Base-by-base conservation (phyloP, 495 filamentous ascomycete species). In the Aspergillus ostianus region DNA sequence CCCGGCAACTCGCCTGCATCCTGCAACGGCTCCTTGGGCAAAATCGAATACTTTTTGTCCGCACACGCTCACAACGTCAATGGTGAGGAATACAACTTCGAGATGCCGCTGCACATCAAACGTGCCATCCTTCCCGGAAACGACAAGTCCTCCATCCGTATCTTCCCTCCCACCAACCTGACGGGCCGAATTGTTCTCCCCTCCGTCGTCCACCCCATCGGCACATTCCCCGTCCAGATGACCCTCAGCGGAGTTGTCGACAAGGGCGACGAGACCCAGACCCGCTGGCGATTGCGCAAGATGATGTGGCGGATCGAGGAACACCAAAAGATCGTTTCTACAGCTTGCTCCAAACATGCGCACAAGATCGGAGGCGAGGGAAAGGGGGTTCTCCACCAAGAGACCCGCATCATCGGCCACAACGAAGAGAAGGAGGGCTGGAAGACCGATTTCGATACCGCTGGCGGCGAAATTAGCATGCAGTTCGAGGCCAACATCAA, bases 81-180 rank as follows among this genome's bases (percentile, higher is more conserved):
- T 29, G 82, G 86, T 48, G 87, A 91, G 32, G 79, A 82, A 55
- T 82, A 93, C 65, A 87, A 77, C 60, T 77, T 89, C 64, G 76
- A 84, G 21, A 84, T 85, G 57, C 77, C 80, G 4, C 74, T 96
- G 51, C 79, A 86, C 47, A 79, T 96, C 61, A 84, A 86, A 71
- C 91, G 94, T 51, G 87, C 92, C 19, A 80, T 97, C 20, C 70
- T 80, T 4, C 91, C 92, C 3, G 86, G 89, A 57, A 86, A 90
- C 69, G 85, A 88, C 62, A 85, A 85, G 67, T 77, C 79, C 57
- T 92, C 89, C 18, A 84, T 95, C 51, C 92, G 94, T 64, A 88
- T 98, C 61, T 99, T 99, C 76, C 94, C 94, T 36, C 94, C 94
- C 0, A 99, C 94, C 57, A 93, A 92, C 69, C 85, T 99, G 58